Conservation (phyloP, 768 basidiomycete species). For the Dioszegia aurantiaca region DNA sequence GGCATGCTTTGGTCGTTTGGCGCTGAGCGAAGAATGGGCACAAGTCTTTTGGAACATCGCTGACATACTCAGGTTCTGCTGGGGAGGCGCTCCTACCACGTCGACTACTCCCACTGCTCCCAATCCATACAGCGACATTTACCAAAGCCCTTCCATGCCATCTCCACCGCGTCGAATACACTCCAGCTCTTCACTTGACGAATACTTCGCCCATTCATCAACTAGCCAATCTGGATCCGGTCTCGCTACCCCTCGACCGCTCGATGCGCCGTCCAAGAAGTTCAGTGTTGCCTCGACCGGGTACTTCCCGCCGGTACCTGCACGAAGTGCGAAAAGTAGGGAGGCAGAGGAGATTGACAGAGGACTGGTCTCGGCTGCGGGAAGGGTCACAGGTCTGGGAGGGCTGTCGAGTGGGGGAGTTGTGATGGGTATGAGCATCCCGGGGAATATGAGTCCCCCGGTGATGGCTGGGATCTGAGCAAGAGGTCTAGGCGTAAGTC, state of each 20-base stretch:
- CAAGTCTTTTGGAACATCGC: neutral
- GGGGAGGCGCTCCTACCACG: slow-evolving; percentile 34
- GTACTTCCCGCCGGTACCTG: too few species aligned
- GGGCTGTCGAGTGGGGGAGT: too few species aligned
- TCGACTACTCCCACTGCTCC: neutral
- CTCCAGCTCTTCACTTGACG: slow-evolving; percentile 12
- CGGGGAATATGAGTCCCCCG: slow-evolving; percentile 15
- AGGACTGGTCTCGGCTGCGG: neutral
- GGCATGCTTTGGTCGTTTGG: too few species aligned
- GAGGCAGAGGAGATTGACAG: neutral
- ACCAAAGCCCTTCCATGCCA: neutral
- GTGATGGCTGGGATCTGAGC: neutral
- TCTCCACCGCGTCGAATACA: slow-evolving; percentile 12
- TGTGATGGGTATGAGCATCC: neutral
- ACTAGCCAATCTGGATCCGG: slow-evolving; percentile 10
- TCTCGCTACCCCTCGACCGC: slow-evolving; percentile 2
- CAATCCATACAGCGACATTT: slow-evolving; percentile 16
- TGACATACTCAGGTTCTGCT: slow-evolving; percentile 43
- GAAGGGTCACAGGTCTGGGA: too few species aligned
- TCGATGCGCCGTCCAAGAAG: neutral
- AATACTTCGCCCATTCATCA: slow-evolving; percentile 18
- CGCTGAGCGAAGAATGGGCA: too few species aligned
- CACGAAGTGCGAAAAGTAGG: neutral
- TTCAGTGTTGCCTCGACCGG: too few species aligned
- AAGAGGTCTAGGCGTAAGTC: too few species aligned